These are phyloP conservation scores for Vachellia collinsii DNA, from an alignment of 306 rosid species.

Conservation along the genomic window DNA sequence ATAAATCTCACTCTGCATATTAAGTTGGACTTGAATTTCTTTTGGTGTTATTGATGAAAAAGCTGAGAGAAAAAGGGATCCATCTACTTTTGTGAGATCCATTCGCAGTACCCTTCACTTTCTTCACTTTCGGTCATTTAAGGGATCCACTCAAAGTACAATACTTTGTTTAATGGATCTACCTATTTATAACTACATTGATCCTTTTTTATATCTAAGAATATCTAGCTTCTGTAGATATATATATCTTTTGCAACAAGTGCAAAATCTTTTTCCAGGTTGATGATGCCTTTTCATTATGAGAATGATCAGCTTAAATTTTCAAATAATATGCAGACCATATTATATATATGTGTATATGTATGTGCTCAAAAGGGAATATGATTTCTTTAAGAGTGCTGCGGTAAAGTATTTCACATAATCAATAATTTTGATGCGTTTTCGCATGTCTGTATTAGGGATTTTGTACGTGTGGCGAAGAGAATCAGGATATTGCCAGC, in stretches of 20 bases:
- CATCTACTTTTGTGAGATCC: neutral
- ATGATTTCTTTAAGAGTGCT: neutral
- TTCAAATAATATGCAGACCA: neutral
- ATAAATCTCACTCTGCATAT: no score
- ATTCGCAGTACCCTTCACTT: neutral
- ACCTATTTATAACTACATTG: no score
- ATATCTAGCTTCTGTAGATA: no score
- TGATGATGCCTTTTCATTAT: neutral
- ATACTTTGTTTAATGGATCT: no score
- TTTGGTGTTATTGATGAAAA: no score
- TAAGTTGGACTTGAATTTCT: no score
- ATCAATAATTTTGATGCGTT: neutral
- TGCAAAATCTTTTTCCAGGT: neutral
- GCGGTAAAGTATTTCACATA: neutral
- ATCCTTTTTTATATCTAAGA: no score
- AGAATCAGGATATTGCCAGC: conserved; percentile 81
- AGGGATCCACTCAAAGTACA: neutral
- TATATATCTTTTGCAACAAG: neutral
- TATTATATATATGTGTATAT: no score
- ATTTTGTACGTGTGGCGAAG: conserved; percentile 90
- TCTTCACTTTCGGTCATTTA: neutral
- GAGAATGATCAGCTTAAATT: neutral
- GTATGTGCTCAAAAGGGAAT: neutral
- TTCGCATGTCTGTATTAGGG: conserved; percentile 46
- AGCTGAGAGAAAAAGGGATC: neutral